Evolutionary conservation across 2,329 filamentous ascomycete genomes (phyloP), one percentile per base, ranked within the genome.

Genomic region (Stagonosporopsis vannaccii): DNA sequence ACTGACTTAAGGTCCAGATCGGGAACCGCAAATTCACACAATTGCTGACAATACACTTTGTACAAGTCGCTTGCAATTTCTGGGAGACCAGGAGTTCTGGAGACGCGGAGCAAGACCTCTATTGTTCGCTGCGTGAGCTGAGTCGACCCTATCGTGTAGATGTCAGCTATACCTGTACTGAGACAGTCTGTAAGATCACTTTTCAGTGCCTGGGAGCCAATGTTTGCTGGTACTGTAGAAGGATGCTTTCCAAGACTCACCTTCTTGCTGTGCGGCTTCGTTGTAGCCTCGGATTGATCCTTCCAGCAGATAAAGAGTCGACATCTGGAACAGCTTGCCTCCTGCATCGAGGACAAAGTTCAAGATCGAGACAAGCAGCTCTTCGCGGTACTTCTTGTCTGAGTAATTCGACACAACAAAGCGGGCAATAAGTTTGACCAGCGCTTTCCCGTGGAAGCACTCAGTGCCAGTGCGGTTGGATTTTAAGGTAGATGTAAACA

Each of bases 11-110:
- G 6, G 3, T 30, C 37, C 36, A 49, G 13, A 3, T 58, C 30
- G 8, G 60, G 39, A 2, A 30, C 46, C 1, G 65, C 39, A 17
- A 68, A 54, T 17, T 61, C 56, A 45, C 67, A 70, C 13, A 77
- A 53, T 15, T 66, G 58, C 19, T 62, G 47, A 53, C 74, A 66
- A 62, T 71, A 68, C 52, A 65, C 26, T 58, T 64, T 68, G 40
- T 67, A 71, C 22, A 77, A 71, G 58, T 81, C 79, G 4, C 72
- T 72, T 9, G 76, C 75, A 36, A 80, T 70, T 47, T 82, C 80
- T 2, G 79, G 76, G 22, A 80, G 59, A 9, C 74, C 76, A 4
- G 76, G 65, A 25, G 75, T 71, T 25, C 72, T 64, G 15, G 77
- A 74, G 8, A 79, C 53, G 28, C 67, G 69, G 12, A 75, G 43